Percentiles rank a stretch among this genome's conserved stretches.
These are phyloP conservation scores for Marvania coccoides DNA, from an alignment of 139 green algal species.

Conservation along the genomic window DNA sequence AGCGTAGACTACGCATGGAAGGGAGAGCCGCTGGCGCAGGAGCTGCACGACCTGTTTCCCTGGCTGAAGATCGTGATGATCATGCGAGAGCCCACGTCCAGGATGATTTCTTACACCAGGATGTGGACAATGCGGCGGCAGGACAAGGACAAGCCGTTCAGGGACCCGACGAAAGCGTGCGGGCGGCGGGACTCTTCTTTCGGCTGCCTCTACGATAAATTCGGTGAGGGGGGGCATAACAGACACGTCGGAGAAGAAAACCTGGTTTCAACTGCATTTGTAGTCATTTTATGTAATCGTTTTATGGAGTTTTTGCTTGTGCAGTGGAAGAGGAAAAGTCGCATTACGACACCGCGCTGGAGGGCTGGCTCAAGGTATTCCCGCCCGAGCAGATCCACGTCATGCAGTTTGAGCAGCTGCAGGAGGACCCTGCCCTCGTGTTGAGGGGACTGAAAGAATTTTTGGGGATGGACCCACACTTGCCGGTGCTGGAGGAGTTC, in stretches of 20 bases:
- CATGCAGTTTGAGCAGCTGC: constrained; percentile 7
- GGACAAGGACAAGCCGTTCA: too few relatives aligned
- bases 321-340: too few relatives aligned
- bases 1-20: constrained; percentile 9
- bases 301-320: too few relatives aligned
- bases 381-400: constrained; percentile 3
- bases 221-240: too few relatives aligned
- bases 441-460: constrained; percentile 1
- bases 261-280: too few relatives aligned
- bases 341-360: constrained; percentile 3
- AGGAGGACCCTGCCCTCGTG: background rate
- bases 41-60: constrained; percentile 4
- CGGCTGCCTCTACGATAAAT: too few relatives aligned
- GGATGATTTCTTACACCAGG: constrained; percentile 3
- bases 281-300: too few relatives aligned
- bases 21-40: background rate
- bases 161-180: too few relatives aligned
- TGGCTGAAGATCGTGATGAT: constrained; percentile 8
- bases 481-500: background rate
- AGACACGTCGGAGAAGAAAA: too few relatives aligned
- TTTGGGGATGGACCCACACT: constrained; percentile 8
- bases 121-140: constrained; percentile 10
- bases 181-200: too few relatives aligned
- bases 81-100: constrained; percentile 8
- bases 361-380: constrained; percentile 3